These are phyloP conservation scores for Mycena vitilis DNA, from an alignment of 768 basidiomycete species.

Conservation along the genomic window DNA sequence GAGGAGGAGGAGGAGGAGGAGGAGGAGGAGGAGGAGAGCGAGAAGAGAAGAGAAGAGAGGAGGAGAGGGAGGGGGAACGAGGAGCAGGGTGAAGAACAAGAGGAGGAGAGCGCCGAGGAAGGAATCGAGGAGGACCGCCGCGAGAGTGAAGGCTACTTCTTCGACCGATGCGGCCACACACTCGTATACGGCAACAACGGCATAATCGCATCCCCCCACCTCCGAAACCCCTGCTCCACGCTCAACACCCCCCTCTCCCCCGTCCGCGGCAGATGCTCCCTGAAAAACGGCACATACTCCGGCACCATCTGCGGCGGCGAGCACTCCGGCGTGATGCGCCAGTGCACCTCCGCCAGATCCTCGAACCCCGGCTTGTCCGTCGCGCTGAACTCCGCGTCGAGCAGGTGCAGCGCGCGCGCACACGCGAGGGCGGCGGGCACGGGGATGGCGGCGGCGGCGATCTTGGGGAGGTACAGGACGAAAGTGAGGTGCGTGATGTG, in stretches of 20 bases:
- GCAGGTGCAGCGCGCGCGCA: neutral
- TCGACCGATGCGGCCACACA: slow-evolving; percentile 15
- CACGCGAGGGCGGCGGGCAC: neutral
- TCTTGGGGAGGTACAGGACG: slow-evolving; percentile 17
- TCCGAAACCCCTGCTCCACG: slow-evolving; percentile 21
- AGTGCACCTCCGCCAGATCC: slow-evolving; percentile 1
- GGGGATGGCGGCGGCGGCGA: neutral
- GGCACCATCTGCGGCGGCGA: slow-evolving; percentile 25
- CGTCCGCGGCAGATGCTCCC: neutral
- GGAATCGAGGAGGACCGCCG: too few relatives aligned
- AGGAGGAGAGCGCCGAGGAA: too few relatives aligned
- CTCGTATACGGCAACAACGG: slow-evolving; percentile 27
- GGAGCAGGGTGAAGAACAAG: too few relatives aligned
- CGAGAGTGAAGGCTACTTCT: too few relatives aligned
- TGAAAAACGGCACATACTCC: slow-evolving; percentile 15
- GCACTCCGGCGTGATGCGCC: slow-evolving; percentile 14
- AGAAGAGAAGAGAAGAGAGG: too few relatives aligned
- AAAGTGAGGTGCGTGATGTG: slow-evolving; percentile 3
- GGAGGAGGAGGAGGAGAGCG: too few relatives aligned
- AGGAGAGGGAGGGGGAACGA: too few relatives aligned
- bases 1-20: too few relatives aligned
- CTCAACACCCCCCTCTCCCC: neutral
- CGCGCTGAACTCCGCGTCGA: slow-evolving; percentile 11
- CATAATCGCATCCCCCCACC: slow-evolving; percentile 15
- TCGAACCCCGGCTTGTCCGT: neutral